Evolutionary conservation across 805 yeast species (phyloP).

Genomic region (Myxozyma neotropica): DNA sequence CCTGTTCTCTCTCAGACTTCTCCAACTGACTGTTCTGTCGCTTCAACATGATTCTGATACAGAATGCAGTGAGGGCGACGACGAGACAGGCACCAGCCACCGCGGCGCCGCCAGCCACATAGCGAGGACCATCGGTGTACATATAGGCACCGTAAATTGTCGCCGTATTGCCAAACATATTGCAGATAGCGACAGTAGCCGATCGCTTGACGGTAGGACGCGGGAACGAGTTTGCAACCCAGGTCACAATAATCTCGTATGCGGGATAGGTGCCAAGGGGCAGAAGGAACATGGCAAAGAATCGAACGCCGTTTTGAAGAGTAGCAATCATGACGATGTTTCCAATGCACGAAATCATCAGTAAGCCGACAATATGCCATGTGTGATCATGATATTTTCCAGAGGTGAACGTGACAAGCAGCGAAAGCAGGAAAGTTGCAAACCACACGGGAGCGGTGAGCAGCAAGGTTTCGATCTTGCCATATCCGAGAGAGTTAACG

Average conservation of each 20-base stretch:
- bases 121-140: slow-evolving; percentile 25
- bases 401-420: slow-evolving; percentile 38
- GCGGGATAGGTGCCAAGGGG: slow-evolving; percentile 27
- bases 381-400: slow-evolving; percentile 27
- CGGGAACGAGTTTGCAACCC: slow-evolving; percentile 29
- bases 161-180: slow-evolving; percentile 27
- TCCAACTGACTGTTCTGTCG: slow-evolving; percentile 23
- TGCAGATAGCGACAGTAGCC: slow-evolving; percentile 23
- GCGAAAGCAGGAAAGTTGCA: slow-evolving; percentile 55
- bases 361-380: slow-evolving; percentile 14
- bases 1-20: slow-evolving; percentile 13
- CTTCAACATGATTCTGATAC: slow-evolving; percentile 13
- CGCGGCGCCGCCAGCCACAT: slow-evolving; percentile 26
- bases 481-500: slow-evolving; percentile 55
- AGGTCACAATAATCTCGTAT: slow-evolving; percentile 25
- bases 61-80: slow-evolving; percentile 9
- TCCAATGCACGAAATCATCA: slow-evolving; percentile 15
- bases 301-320: slow-evolving; percentile 16
- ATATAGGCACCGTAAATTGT: slow-evolving; percentile 24
- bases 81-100: slow-evolving; percentile 11
- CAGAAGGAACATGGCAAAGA: slow-evolving; percentile 29
- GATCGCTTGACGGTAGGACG: slow-evolving; percentile 30
- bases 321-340: slow-evolving; percentile 23
- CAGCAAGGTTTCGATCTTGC: slow-evolving; percentile 53
- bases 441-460: slow-evolving; percentile 65